These are phyloP conservation scores for Fusarium liriodendri DNA, from an alignment of 2,329 filamentous ascomycete species.

Conservation along the genomic window DNA sequence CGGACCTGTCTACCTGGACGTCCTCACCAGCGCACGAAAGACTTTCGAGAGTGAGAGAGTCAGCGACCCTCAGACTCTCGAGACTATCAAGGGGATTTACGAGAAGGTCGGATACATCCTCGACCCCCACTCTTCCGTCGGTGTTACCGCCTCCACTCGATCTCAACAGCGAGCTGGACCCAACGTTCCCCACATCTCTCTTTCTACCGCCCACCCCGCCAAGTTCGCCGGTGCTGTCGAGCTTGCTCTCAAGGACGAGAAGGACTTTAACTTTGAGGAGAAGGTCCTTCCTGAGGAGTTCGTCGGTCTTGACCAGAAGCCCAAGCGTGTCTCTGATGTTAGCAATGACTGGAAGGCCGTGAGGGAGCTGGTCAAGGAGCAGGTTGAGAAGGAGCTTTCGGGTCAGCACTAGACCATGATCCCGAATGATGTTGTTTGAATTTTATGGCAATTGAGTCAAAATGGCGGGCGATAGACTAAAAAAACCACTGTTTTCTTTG, in stretches of 20 bases:
- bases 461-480: neutral
- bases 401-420: slow-evolving; percentile 32
- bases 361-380: slow-evolving; percentile 77
- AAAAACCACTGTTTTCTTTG: neutral
- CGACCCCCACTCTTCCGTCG: slow-evolving; percentile 93
- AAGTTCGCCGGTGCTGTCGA: slow-evolving; percentile 93
- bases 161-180: slow-evolving; percentile 68
- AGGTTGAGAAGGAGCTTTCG: slow-evolving; percentile 75
- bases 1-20: slow-evolving; percentile 76
- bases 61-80: slow-evolving; percentile 73
- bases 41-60: slow-evolving; percentile 86
- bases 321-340: slow-evolving; percentile 78
- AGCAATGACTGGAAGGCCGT: slow-evolving; percentile 80
- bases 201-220: slow-evolving; percentile 94
- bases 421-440: slow-evolving; percentile 7
- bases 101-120: slow-evolving; percentile 79
- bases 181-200: slow-evolving; percentile 77
- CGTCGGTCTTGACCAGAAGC: slow-evolving; percentile 79
- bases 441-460: neutral
- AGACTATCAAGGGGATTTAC: slow-evolving; percentile 70
- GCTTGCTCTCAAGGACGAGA: slow-evolving; percentile 75
- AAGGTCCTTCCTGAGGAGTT: slow-evolving; percentile 87
- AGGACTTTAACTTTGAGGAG: slow-evolving; percentile 79
- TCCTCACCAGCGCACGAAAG: slow-evolving; percentile 76
- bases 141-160: slow-evolving; percentile 79